These are phyloP conservation scores for Saccharomycopsis fibuligera DNA, from an alignment of 805 yeast species.

Conservation along the genomic window DNA sequence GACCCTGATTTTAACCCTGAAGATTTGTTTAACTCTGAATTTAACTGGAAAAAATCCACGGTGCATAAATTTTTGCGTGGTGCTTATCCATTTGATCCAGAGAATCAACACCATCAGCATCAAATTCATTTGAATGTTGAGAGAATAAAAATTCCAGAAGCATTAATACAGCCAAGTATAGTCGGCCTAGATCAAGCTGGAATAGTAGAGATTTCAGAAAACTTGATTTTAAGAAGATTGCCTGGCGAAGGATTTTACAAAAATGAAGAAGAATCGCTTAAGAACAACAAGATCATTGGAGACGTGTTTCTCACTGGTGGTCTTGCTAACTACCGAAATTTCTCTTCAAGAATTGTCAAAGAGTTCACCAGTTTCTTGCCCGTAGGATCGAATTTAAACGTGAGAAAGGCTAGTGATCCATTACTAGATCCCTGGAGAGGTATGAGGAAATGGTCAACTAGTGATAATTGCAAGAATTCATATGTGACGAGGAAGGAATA, in stretches of 20 bases:
- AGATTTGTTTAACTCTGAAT: constrained; percentile 73
- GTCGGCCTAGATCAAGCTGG: constrained; percentile 98
- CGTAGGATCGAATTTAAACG: constrained; percentile 49
- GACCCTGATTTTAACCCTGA: constrained; percentile 86
- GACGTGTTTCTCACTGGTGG: constrained; percentile 90
- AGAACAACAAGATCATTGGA: constrained; percentile 28
- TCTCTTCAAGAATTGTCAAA: constrained; percentile 55
- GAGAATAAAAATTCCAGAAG: constrained; percentile 87
- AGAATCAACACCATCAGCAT: constrained; percentile 77
- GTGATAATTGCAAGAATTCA: constrained; percentile 38
- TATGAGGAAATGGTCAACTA: constrained; percentile 71
- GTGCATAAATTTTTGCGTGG: constrained; percentile 87
- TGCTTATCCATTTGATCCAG: constrained; percentile 78
- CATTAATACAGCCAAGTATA: constrained; percentile 84
- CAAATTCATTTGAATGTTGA: constrained; percentile 89
- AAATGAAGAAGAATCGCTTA: constrained; percentile 24
- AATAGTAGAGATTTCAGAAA: constrained; percentile 68
- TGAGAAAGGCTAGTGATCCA: constrained; percentile 63
- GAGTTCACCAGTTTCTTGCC: constrained; percentile 76
- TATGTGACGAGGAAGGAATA: constrained; percentile 67
- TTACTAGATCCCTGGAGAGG: constrained; percentile 88
- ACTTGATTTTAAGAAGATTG: constrained; percentile 53
- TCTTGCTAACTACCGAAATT: constrained; percentile 55
- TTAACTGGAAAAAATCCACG: constrained; percentile 77
- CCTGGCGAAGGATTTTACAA: constrained; percentile 51